Base-by-base conservation (phyloP, 78 protist genomes). In the Creolimax fragrantissima region DNA sequence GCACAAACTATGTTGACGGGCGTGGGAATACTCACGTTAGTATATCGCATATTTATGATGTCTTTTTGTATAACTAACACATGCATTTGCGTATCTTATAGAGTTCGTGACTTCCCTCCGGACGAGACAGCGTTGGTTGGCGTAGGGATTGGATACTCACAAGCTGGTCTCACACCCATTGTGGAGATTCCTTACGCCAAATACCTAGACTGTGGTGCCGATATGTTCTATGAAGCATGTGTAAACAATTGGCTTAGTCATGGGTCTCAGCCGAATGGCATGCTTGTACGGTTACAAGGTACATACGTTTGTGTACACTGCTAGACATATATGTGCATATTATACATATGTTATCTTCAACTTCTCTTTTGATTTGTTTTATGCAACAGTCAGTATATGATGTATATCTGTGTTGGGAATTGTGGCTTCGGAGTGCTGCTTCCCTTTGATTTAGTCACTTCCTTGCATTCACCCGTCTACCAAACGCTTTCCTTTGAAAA, bases 141-240 rank as follows among this genome's bases (percentile, higher is more conserved):
- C 24, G 85, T n/a, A 0, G 94, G 92, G 35, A 89, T 89, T n/a
- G 94, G 94, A 42, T 93, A 89, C 44, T 3, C 86, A 44, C 92
- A 94, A 89, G 89, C 42, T 3, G 96, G 94, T 24, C 91, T 92
- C 2, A 32, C 81, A 39, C 96, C 96, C 42, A 90, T 94, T 32
- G 93, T 94, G n/a, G 96, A 94, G 47, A 94, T 94, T 44, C 96
- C 96, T 2, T 94, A 94, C 37, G 96, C 96, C 35, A 92, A 92
- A 45, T 94, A 94, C 88, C 81, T 94, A 74, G 94, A 92, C 91
- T 94, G 96, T 74, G 96, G 93, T 39, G 5, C 85, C 11, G 94
- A 93, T 43, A 93, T 81, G 93, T 92, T 91, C 58, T 83, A 41
- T 43, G 94, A 94, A 81, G 93, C 96, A 5, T 45, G 81, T 42